Evolutionary conservation across 1,139 yeast species (phyloP), one percentile per base, ranked within the genome.

Genomic region (Candida glucosophila): DNA sequence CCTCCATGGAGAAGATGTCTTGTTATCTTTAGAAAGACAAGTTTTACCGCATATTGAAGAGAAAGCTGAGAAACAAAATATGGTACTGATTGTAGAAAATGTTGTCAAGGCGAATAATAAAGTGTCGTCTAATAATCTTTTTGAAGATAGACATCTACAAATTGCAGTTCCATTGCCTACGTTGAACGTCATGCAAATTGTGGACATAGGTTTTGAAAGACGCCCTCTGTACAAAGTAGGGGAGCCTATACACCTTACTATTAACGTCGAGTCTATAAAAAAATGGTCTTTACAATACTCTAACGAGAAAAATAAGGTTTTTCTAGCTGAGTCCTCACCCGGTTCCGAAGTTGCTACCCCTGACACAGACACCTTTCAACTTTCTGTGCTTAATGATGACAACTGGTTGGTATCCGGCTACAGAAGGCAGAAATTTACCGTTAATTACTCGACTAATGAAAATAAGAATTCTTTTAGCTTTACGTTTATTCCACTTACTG

Each of bases 351-450:
- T 8, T n/a, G 12, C 12, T 7, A 15, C 19, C 3, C 14, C 24
- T 3, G 17, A 9, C 4, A 29, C 23, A 8, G 43, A 42, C 18
- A 19, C 21, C 12, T 59, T 56, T 29, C 65, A 57, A 33, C 26
- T 58, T 4, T 32, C 37, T 3, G 26, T 62, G 8, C 46, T 42
- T 14, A 55, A 51, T 23, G 70, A 63, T 30, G 70, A 62, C 14
- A 67, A 66, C 26, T 82, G 94, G 94, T 51, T 80, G 5, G 50
- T 81, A 5, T 71, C 83, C 1, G 95, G 95, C 1, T 59, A 67
- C 34, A 68, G 67, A 32, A 58, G 53, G 34, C 70, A 72, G 17
- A 49, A 58, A n/a, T 70, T 73, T 29, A 47, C 51, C 9, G 46
- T 63, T 5, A 54, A 43, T 10, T 38, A 36, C 20, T 37, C 30